Percentiles rank a stretch among this genome's conserved stretches.
These are phyloP conservation scores for Vitellaria paradoxa DNA, from an alignment of 179 eudicot genomes.

Conservation along the genomic window DNA sequence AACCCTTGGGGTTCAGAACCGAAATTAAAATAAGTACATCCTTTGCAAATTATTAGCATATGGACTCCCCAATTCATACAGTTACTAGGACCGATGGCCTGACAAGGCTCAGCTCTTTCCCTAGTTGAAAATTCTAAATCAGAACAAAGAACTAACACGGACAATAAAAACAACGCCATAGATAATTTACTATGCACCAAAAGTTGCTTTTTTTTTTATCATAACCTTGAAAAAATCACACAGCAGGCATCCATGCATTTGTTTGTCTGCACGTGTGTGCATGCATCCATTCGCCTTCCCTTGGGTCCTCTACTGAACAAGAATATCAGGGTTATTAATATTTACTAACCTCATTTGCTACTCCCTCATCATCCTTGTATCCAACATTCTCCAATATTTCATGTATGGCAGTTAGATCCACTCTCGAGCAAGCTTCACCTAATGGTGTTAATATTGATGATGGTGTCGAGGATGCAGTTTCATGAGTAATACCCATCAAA, in stretches of 20 bases:
- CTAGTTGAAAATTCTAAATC: neutral
- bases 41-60: neutral
- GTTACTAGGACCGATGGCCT: neutral
- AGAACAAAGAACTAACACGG: neutral
- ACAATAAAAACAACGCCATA: too few species aligned
- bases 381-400: slow-evolving; percentile 73
- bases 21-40: neutral
- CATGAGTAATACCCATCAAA: slow-evolving; percentile 63
- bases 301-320: neutral
- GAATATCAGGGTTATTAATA: neutral
- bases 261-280: neutral
- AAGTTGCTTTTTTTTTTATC: neutral
- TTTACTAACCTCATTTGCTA: slow-evolving; percentile 61
- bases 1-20: too few species aligned
- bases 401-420: slow-evolving; percentile 82
- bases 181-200: neutral
- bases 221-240: neutral
- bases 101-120: neutral
- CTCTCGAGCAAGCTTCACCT: slow-evolving; percentile 79
- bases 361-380: slow-evolving; percentile 77
- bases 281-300: neutral
- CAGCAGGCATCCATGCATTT: neutral
- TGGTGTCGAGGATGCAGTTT: slow-evolving; percentile 45
- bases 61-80: neutral
- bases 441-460: slow-evolving; percentile 50